Conservation (phyloP, 768 basidiomycete genomes). For the Mycena galericulata region DNA sequence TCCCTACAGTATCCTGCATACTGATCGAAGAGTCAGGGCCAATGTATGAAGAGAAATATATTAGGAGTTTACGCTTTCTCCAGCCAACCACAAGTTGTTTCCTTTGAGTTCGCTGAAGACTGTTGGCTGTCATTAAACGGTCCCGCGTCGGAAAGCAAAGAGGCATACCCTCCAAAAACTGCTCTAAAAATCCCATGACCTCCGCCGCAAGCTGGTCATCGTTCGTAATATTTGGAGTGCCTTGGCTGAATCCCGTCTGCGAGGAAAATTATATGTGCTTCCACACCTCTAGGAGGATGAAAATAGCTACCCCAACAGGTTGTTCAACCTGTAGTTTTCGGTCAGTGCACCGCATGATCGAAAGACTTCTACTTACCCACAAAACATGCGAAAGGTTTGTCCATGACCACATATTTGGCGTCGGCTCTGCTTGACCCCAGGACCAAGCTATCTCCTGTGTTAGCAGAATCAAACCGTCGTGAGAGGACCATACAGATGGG, state of each 20-base stretch:
- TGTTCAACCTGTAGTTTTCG: conserved; percentile 60
- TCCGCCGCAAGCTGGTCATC: conserved; percentile 69
- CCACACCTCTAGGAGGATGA: neutral
- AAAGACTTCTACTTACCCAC: conserved; percentile 49
- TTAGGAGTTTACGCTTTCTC: conserved; percentile 68
- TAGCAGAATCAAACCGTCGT: neutral
- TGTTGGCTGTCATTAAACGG: neutral
- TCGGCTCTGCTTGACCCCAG: conserved; percentile 60
- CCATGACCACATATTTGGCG: conserved; percentile 73
- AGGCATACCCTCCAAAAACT: conserved; percentile 62
- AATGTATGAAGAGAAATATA: neutral
- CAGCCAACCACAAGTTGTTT: conserved; percentile 71
- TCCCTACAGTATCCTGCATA: conserved; percentile 74
- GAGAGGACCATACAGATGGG: conserved; percentile 57
- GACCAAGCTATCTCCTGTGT: conserved; percentile 50
- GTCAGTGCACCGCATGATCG: neutral
- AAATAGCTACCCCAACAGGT: conserved; percentile 65
- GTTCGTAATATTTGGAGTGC: conserved; percentile 68
- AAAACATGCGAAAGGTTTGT: conserved; percentile 76
- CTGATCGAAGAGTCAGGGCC: conserved; percentile 49
- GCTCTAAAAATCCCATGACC: conserved; percentile 66
- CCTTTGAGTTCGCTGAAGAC: conserved; percentile 77
- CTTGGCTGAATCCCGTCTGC: conserved; percentile 77
- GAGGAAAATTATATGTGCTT: neutral
- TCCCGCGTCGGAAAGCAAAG: too few relatives aligned